Evolutionary conservation across 1,284 basidiomycete genomes (phyloP).

Genomic region (Ceratobasidium papillatum): DNA sequence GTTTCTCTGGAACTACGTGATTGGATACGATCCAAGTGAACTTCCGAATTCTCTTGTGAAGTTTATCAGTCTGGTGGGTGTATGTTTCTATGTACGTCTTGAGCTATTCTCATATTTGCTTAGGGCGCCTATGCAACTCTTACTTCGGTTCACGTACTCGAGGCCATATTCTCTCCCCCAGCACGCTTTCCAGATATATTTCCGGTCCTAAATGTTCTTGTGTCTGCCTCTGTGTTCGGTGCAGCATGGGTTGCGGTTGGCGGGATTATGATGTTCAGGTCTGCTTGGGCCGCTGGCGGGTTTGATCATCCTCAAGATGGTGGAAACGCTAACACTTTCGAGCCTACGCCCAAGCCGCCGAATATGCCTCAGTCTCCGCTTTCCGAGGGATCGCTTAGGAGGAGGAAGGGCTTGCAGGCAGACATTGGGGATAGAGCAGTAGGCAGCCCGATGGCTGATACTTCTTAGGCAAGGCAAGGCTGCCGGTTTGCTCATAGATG

Average conservation of each 20-base stretch:
- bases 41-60: slow-evolving; percentile 61
- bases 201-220: slow-evolving; percentile 84
- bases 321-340: neutral
- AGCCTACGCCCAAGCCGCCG: slow-evolving; percentile 7
- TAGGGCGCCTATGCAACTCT: slow-evolving; percentile 71
- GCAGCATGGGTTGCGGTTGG: slow-evolving; percentile 55
- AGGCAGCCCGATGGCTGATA: neutral
- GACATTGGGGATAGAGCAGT: neutral
- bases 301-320: slow-evolving; percentile 10
- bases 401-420: neutral
- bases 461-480: neutral
- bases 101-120: neutral
- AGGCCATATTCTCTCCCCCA: slow-evolving; percentile 69
- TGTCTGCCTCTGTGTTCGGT: slow-evolving; percentile 80
- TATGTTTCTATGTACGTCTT: slow-evolving; percentile 7
- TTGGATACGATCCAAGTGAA: slow-evolving; percentile 76
- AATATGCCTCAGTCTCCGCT: neutral
- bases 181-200: slow-evolving; percentile 85
- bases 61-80: slow-evolving; percentile 66
- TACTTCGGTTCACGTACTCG: slow-evolving; percentile 67
- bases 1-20: slow-evolving; percentile 80
- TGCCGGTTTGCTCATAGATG: neutral
- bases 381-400: slow-evolving; percentile 8
- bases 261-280: slow-evolving; percentile 46
- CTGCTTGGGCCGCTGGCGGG: slow-evolving; percentile 35